Percentiles rank a stretch among this genome's conserved stretches.
Evolutionary conservation across 2,329 filamentous ascomycete species (phyloP).

Genomic region (Mollisiaceae sp.): DNA sequence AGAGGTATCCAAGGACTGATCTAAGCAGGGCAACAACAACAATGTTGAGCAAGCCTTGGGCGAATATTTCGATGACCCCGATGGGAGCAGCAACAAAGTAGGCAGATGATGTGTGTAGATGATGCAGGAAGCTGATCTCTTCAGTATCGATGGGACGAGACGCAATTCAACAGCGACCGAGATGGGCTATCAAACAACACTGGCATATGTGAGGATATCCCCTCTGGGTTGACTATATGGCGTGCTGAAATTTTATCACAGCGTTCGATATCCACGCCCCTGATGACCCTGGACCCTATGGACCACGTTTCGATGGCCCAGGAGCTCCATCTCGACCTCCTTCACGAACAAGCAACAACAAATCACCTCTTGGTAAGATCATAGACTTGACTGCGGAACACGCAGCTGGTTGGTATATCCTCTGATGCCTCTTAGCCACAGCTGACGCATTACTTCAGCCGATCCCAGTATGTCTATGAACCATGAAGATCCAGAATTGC

Average conservation of each 20-base stretch:
- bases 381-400: constrained; percentile 53
- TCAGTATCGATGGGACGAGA: constrained; percentile 62
- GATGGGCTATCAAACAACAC: constrained; percentile 54
- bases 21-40: constrained; percentile 49
- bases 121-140: constrained; percentile 19
- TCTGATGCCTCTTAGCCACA: constrained; percentile 7
- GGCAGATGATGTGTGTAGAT: neutral
- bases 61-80: constrained; percentile 57
- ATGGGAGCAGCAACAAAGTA: constrained; percentile 46
- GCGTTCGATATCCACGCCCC: constrained; percentile 63
- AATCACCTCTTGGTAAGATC: constrained; percentile 60
- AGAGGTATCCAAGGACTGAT: constrained; percentile 26
- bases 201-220: constrained; percentile 51
- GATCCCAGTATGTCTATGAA: constrained; percentile 41
- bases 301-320: constrained; percentile 43
- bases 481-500: constrained; percentile 56
- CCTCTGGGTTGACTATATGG: neutral
- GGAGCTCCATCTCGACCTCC: constrained; percentile 59
- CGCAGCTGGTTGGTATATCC: constrained; percentile 47
- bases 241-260: constrained; percentile 33
- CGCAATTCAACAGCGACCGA: constrained; percentile 56
- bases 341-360: constrained; percentile 59
- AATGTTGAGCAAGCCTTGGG: constrained; percentile 55
- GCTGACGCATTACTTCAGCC: constrained; percentile 39
- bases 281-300: constrained; percentile 50